Evolutionary conservation across 306 rosid species (phyloP).

Genomic region (Vigna mungo): DNA sequence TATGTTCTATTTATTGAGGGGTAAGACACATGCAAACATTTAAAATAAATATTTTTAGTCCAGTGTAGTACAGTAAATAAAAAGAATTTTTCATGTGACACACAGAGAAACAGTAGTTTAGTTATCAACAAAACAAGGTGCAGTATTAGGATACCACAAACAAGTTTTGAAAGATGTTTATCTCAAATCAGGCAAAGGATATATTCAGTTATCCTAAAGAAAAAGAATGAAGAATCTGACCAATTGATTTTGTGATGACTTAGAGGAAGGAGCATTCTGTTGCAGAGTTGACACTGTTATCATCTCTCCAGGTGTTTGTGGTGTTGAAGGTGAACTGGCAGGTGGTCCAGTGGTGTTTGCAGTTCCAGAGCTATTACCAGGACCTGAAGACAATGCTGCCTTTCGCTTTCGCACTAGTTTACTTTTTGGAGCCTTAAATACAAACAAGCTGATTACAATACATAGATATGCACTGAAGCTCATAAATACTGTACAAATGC

Average conservation of each 20-base stretch:
- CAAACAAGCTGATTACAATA: conserved; percentile 39
- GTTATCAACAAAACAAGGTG: conserved; percentile 23
- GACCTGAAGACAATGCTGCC: conserved; percentile 64
- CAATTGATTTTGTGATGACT: conserved; percentile 66
- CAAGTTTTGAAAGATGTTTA: not conserved
- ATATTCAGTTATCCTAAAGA: conserved; percentile 12
- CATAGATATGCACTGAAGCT: conserved; percentile 14
- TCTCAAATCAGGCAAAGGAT: conserved; percentile 6
- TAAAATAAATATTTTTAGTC: conserved; percentile 1
- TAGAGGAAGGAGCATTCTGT: conserved; percentile 59
- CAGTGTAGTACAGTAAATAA: not conserved
- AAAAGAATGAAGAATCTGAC: conserved; percentile 42
- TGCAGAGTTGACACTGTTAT: conserved; percentile 58
- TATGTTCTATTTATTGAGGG: not conserved
- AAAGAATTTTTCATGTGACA: not conserved
- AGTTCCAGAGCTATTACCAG: conserved; percentile 72
- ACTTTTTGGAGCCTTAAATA: conserved; percentile 59
- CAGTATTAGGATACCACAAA: conserved; percentile 38
- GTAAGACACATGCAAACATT: not conserved
- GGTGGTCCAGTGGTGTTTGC: conserved; percentile 70
- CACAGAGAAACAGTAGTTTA: conserved; percentile 1
- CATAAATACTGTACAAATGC: conserved; percentile 27
- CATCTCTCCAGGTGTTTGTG: conserved; percentile 63
- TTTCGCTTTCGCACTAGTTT: conserved; percentile 65
- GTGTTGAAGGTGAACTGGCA: conserved; percentile 64